A percentile compares a stretch with the other conserved stretches of the same genome.
Conservation (phyloP, 2,329 filamentous ascomycete species). For the Lachnellula arida region DNA sequence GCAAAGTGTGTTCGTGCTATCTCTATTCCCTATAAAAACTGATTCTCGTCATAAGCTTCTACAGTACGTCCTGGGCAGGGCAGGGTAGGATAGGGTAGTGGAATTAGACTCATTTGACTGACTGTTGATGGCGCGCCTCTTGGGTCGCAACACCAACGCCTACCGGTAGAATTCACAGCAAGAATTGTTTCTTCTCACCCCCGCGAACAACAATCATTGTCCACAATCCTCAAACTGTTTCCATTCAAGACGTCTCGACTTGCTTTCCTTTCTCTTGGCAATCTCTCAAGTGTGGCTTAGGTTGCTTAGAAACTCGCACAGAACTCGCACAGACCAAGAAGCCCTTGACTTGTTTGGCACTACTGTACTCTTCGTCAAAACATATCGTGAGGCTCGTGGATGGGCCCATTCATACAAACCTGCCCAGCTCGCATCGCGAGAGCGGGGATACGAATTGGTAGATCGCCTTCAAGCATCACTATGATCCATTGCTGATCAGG, state of each 20-base stretch:
- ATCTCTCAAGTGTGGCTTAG: not conserved
- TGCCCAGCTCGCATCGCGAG: conserved; percentile 4
- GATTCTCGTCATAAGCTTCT: not conserved
- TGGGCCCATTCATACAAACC: not conserved
- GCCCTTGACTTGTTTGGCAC: conserved; percentile 8
- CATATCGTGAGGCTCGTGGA: conserved; percentile 1
- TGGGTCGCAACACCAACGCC: not conserved
- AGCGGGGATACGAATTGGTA: conserved; percentile 6
- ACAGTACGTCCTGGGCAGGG: not conserved
- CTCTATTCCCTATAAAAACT: not conserved
- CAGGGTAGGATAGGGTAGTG: not conserved
- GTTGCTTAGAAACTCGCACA: conserved; percentile 15
- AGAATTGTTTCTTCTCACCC: not conserved
- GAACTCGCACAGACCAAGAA: conserved; percentile 12
- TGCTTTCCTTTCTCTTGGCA: not conserved
- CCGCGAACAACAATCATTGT: not conserved
- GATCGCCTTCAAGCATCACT: conserved; percentile 4
- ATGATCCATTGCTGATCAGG: conserved; percentile 1
- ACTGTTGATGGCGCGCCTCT: not conserved
- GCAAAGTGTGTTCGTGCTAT: not conserved
- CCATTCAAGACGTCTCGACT: conserved; percentile 5
- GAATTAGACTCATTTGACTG: not conserved
- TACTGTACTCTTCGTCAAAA: conserved; percentile 2
- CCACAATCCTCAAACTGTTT: conserved; percentile 2
- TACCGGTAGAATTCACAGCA: not conserved